Percentiles rank a stretch among this genome's conserved stretches.
Conservation (phyloP, 2,329 filamentous ascomycete genomes). For the Alternaria ethzedia region DNA sequence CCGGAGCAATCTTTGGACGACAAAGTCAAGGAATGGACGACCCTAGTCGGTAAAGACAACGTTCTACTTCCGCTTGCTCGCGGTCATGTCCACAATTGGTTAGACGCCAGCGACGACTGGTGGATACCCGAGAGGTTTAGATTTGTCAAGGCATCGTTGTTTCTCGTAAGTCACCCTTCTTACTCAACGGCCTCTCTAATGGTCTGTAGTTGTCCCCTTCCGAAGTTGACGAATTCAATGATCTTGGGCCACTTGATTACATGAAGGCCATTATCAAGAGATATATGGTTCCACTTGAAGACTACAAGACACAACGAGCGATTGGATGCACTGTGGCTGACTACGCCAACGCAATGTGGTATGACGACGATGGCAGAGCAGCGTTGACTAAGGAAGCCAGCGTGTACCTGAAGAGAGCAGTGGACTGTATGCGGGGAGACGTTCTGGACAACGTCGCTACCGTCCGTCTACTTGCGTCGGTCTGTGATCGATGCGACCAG, state of each 20-base stretch:
- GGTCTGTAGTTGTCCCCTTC: too few relatives aligned
- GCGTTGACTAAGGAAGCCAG: not conserved
- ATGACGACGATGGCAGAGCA: not conserved
- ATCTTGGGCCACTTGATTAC: not conserved
- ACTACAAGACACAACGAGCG: not conserved
- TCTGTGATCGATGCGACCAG: not conserved
- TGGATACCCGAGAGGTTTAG: not conserved
- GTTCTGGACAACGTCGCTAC: not conserved
- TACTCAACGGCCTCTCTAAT: too few relatives aligned
- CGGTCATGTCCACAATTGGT: constrained; percentile 1
- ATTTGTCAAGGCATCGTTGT: not conserved
- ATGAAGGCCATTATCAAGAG: not conserved
- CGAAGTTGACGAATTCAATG: not conserved
- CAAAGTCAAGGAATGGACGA: not conserved
- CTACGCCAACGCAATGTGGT: not conserved
- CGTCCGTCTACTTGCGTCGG: not conserved
- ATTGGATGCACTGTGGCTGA: not conserved
- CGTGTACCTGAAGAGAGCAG: not conserved
- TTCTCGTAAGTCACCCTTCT: too few relatives aligned
- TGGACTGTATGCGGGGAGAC: not conserved
- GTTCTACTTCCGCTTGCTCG: not conserved
- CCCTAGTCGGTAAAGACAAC: too few relatives aligned
- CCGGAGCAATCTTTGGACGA: not conserved
- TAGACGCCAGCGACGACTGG: not conserved
- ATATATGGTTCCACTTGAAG: not conserved